A percentile compares a stretch with the other conserved stretches of the same genome.
Evolutionary conservation across 106 monocot genomes (phyloP).

Genomic region (Dioscorea alata): DNA sequence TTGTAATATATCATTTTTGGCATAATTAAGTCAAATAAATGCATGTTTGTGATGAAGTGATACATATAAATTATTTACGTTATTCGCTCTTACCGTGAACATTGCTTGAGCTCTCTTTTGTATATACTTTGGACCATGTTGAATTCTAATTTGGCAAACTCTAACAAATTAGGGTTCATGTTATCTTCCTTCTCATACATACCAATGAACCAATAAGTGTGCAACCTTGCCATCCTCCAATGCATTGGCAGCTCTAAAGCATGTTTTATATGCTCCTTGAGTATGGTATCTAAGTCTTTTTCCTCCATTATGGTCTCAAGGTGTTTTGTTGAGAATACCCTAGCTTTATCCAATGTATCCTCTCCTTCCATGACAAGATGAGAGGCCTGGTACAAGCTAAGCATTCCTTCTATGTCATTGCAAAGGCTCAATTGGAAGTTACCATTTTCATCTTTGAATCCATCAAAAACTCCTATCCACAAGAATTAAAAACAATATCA

Average conservation of each 20-base stretch:
- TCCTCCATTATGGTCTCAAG: not conserved
- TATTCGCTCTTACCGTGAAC: conserved; percentile 23
- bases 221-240: conserved; percentile 40
- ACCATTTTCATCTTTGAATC: conserved; percentile 9
- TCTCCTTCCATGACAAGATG: conserved; percentile 25
- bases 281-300: not conserved
- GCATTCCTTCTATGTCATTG: conserved; percentile 5
- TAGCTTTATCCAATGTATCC: conserved; percentile 15
- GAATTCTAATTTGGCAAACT: conserved; percentile 55
- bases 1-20: no score
- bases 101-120: conserved; percentile 22
- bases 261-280: conserved; percentile 22
- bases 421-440: not conserved
- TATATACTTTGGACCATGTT: conserved; percentile 32
- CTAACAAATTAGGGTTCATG: conserved; percentile 24
- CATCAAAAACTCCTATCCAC: not conserved
- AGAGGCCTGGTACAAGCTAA: conserved; percentile 42
- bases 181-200: conserved; percentile 14
- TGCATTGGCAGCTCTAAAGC: conserved; percentile 46
- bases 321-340: conserved; percentile 3
- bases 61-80: no score
- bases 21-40: no score
- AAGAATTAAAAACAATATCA: no score
- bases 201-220: conserved; percentile 36
- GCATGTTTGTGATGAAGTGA: no score